Conservation (phyloP, 2,329 filamentous ascomycete species). For the Stachybotrys chlorohalonatus region DNA sequence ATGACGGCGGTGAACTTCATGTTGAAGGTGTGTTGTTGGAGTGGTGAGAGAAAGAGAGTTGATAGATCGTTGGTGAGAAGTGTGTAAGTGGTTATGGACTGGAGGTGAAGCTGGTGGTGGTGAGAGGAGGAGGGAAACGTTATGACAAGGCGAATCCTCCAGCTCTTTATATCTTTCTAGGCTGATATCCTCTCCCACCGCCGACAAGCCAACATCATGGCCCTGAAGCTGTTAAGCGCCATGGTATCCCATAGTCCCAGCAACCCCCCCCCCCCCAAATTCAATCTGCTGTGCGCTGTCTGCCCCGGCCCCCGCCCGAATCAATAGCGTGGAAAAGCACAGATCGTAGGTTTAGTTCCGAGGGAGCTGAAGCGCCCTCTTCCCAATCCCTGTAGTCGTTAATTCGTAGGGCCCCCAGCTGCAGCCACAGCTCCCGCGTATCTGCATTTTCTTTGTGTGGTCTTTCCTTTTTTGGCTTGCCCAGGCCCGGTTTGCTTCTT, state of each 20-base stretch:
- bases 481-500: not conserved
- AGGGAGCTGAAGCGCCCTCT: not conserved
- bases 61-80: not conserved
- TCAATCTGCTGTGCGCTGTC: too few relatives aligned
- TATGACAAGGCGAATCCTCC: not conserved
- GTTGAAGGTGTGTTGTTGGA: not conserved
- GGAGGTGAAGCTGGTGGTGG: not conserved
- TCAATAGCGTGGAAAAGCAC: not conserved
- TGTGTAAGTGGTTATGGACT: not conserved
- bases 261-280: too few relatives aligned
- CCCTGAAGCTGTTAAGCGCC: not conserved
- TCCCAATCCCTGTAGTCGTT: too few relatives aligned
- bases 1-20: not conserved
- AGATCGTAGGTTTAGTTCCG: not conserved
- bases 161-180: not conserved
- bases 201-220: not conserved
- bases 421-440: too few relatives aligned
- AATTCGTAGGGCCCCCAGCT: too few relatives aligned
- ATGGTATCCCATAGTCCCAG: not conserved
- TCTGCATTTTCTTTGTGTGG: too few relatives aligned
- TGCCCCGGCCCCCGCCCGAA: not conserved
- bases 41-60: not conserved
- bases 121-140: not conserved
- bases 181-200: not conserved
- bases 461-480: not conserved